phyloP scores from a whole-genome alignment of 2,329 filamentous ascomycete genomes.

The Fusarium guadeloupense region DNA sequence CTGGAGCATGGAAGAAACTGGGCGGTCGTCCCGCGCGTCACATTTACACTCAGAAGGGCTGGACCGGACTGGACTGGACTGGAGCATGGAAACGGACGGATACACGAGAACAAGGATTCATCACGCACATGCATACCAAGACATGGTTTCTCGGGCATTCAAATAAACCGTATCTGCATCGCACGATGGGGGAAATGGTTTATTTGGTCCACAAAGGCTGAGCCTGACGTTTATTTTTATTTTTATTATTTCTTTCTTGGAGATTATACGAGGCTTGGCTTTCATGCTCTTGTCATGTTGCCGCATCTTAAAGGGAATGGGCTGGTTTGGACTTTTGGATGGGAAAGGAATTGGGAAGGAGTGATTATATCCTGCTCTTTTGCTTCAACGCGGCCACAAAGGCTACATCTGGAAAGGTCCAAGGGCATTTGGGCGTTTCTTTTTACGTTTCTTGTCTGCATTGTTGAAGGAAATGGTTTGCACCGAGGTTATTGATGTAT shows the following conservation, averaged over 20 bases:
- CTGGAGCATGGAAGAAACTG: slow-evolving; percentile 36
- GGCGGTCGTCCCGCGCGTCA: slow-evolving; percentile 33
- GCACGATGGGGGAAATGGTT: slow-evolving; percentile 26
- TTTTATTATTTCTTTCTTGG: neutral
- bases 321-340: slow-evolving; percentile 17
- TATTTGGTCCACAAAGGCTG: slow-evolving; percentile 21
- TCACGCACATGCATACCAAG: slow-evolving; percentile 34
- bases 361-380: slow-evolving; percentile 5
- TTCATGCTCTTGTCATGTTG: neutral
- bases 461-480: neutral
- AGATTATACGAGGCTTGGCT: neutral
- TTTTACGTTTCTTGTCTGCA: neutral
- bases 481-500: neutral
- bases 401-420: neutral
- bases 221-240: slow-evolving; percentile 34
- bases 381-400: neutral
- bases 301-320: slow-evolving; percentile 10
- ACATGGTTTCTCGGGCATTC: slow-evolving; percentile 23
- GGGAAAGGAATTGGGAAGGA: neutral
- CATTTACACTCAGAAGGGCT: slow-evolving; percentile 38
- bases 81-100: slow-evolving; percentile 35
- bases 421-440: slow-evolving; percentile 13
- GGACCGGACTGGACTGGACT: no score
- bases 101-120: slow-evolving; percentile 39
- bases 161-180: slow-evolving; percentile 25